Conservation (phyloP, 306 rosid genomes). For the Aeschynomene evenia region DNA sequence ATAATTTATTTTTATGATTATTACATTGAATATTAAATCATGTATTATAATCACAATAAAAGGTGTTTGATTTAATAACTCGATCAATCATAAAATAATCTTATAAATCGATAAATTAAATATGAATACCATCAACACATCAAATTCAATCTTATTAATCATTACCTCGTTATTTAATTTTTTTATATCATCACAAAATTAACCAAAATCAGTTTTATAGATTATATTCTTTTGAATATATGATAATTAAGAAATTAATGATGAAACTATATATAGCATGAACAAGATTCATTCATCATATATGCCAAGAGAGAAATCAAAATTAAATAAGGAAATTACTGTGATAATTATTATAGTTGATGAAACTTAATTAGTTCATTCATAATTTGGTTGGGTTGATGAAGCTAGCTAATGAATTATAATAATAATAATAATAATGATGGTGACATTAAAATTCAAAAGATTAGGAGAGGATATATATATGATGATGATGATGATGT, state of each 20-base stretch:
- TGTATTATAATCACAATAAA: too few species aligned
- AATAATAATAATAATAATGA: too few species aligned
- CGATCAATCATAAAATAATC: too few species aligned
- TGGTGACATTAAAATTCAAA: background rate
- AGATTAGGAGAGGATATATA: background rate
- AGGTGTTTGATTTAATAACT: too few species aligned
- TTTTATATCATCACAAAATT: background rate
- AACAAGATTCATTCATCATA: background rate
- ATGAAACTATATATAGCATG: background rate
- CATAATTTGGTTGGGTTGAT: background rate
- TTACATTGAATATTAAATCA: too few species aligned
- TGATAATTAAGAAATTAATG: background rate
- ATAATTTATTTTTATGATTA: too few species aligned
- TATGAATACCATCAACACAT: too few species aligned
- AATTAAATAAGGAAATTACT: background rate
- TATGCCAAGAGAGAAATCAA: background rate
- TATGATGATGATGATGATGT: too few species aligned
- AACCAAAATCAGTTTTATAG: background rate
- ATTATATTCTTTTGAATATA: background rate
- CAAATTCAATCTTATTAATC: background rate
- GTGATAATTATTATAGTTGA: background rate
- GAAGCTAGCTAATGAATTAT: background rate
- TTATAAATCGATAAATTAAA: too few species aligned
- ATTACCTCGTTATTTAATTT: background rate
- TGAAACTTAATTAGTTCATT: background rate